These are phyloP conservation scores for Cutaneotrichosporon dermatis DNA, from an alignment of 1,284 basidiomycete genomes.

Conservation along the genomic window DNA sequence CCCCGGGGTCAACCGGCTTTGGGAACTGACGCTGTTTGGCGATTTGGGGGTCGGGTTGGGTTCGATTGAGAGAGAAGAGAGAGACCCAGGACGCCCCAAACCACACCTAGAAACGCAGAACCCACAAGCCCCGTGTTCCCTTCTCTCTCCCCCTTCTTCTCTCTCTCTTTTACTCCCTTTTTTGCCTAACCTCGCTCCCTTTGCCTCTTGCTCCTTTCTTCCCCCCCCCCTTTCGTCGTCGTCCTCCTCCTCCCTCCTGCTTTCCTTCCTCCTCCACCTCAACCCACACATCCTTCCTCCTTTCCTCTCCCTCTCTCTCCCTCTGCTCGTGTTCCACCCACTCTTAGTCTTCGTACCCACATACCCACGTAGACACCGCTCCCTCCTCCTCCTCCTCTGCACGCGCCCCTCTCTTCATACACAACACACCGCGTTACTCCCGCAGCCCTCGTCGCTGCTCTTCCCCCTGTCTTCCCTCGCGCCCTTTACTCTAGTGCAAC, in stretches of 20 bases:
- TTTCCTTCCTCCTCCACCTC: background rate
- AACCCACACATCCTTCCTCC: background rate
- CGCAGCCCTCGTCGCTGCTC: background rate
- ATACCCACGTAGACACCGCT: background rate
- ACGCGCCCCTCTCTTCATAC: background rate
- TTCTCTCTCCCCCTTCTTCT: background rate
- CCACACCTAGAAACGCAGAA: no score
- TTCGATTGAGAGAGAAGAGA: no score
- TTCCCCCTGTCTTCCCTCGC: background rate
- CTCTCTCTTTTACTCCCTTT: background rate
- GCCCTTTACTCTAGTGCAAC: background rate
- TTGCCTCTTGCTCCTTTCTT: background rate
- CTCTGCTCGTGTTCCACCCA: background rate
- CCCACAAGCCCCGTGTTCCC: background rate
- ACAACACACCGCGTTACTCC: conserved; percentile 7
- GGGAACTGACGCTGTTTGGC: no score
- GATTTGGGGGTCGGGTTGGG: no score
- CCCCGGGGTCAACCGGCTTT: no score
- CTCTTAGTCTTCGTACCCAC: conserved; percentile 1
- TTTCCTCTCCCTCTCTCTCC: background rate
- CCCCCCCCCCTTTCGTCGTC: background rate
- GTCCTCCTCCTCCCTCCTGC: background rate
- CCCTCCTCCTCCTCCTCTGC: background rate
- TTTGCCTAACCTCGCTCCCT: background rate
- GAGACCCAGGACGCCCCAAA: no score